Evolutionary conservation across 106 monocot genomes (phyloP).

Genomic region (Allium sativum): DNA sequence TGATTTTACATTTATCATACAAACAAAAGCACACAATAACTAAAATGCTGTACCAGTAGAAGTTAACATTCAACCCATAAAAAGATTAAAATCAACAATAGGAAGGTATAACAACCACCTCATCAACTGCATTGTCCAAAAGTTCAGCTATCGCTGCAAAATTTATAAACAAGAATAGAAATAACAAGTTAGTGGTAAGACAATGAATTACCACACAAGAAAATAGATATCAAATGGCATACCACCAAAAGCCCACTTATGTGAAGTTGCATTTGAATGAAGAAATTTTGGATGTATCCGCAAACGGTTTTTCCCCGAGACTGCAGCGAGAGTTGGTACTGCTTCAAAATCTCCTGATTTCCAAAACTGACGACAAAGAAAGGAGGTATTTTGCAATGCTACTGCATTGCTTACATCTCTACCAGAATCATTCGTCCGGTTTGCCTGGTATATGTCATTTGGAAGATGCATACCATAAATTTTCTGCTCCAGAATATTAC

Average conservation of each 20-base stretch:
- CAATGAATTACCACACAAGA: too few species aligned
- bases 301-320: constrained; percentile 40
- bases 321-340: constrained; percentile 5
- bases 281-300: constrained; percentile 92
- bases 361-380: constrained; percentile 68
- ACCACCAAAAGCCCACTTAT: constrained; percentile 99
- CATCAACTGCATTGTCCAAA: constrained; percentile 93
- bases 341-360: constrained; percentile 76
- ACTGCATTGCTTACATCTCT: not conserved
- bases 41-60: not conserved
- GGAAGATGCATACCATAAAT: not conserved
- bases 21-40: too few species aligned
- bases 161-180: too few species aligned
- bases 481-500: not conserved
- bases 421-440: constrained; percentile 4
- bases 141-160: constrained; percentile 88
- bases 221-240: constrained; percentile 1
- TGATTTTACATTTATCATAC: too few species aligned
- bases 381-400: constrained; percentile 5
- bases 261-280: constrained; percentile 96
- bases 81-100: not conserved
- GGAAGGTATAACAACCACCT: constrained; percentile 34
- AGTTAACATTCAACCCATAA: not conserved
- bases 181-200: too few species aligned
- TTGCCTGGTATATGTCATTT: constrained; percentile 1